Evolutionary conservation across 495 filamentous ascomycete genomes (phyloP), one percentile per base, ranked within the genome.

Genomic region (Hypoxylon cercidicola): DNA sequence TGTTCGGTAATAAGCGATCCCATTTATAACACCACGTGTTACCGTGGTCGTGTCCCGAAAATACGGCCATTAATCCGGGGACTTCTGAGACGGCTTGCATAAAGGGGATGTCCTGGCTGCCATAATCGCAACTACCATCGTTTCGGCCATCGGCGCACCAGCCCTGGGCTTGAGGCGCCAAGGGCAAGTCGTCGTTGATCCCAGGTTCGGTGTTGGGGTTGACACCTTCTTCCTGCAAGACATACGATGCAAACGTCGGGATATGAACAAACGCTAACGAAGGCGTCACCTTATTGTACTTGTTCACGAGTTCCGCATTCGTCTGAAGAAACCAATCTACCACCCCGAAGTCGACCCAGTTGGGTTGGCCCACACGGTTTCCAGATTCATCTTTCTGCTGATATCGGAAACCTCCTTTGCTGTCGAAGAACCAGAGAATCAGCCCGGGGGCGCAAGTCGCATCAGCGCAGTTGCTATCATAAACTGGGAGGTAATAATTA

Each of bases 391-490:
- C 64, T 7, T 70, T 69, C 13, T 81, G 73, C 41, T 87, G 83
- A 64, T 81, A 86, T 21, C 75, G 64, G 44, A 78, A 79, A 0
- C 90, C 90, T 35, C 89, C 89, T 32, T 82, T 81, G 52, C 81
- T 85, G 70, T 93, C 90, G 66, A 93, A 92, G 77, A 92, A 92
- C 88, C 88, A 93, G 28, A 92, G 79, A 3, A 93, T 62, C 11
- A 88, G 74, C 11, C 73, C 73, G 0, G 76, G 74, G 0, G 72
- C 30, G 41, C 75, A 72, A 9, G 55, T 30, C 43, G 58, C 51
- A 4, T 18, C 20, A 35, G n/a, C 20, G 55, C 78, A 78, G 13
- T 43, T 52, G n/a, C 54, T 21, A 0, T 65, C 58, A 39, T 79
- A 80, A 6, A 81, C 77, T 1, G 75, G 77, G 1, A 92, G 74